Conservation (phyloP, 2,329 filamentous ascomycete species). For the Colletotrichum sp. region DNA sequence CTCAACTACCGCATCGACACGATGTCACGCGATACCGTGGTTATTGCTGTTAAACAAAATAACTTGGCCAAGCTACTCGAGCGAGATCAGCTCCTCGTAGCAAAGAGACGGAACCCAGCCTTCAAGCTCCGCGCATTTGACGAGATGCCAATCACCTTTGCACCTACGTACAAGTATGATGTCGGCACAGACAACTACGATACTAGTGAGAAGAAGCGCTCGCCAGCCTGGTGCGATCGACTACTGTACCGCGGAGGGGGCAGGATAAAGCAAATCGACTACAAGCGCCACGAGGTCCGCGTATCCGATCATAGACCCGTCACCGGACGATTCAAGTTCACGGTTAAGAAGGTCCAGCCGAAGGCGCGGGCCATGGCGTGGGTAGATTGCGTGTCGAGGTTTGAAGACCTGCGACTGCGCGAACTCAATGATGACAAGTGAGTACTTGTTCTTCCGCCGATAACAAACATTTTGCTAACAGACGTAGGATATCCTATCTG, state of each 20-base stretch:
- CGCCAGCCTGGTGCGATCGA: constrained; percentile 96
- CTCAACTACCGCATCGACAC: constrained; percentile 98
- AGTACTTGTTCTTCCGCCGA: constrained; percentile 41
- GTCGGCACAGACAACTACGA: constrained; percentile 95
- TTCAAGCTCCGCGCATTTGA: constrained; percentile 89
- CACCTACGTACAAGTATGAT: constrained; percentile 98
- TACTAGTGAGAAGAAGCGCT: constrained; percentile 90
- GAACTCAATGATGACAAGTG: constrained; percentile 80
- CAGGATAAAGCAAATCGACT: constrained; percentile 86
- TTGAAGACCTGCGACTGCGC: constrained; percentile 73
- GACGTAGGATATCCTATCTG: constrained; percentile 19
- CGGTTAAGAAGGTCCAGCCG: constrained; percentile 81
- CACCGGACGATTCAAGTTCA: constrained; percentile 81
- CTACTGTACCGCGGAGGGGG: constrained; percentile 85
- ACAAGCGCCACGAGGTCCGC: constrained; percentile 85
- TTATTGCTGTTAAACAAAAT: constrained; percentile 80
- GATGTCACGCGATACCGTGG: constrained; percentile 92
- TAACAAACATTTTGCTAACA: background rate
- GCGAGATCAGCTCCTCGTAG: constrained; percentile 90
- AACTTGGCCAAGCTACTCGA: constrained; percentile 89
- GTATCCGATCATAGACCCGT: constrained; percentile 95
- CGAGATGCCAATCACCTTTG: constrained; percentile 90
- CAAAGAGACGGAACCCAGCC: constrained; percentile 84
- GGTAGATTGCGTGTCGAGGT: constrained; percentile 77
- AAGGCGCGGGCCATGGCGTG: constrained; percentile 69